Conservation (phyloP, 768 basidiomycete species). For the Kwoniella europaea region DNA sequence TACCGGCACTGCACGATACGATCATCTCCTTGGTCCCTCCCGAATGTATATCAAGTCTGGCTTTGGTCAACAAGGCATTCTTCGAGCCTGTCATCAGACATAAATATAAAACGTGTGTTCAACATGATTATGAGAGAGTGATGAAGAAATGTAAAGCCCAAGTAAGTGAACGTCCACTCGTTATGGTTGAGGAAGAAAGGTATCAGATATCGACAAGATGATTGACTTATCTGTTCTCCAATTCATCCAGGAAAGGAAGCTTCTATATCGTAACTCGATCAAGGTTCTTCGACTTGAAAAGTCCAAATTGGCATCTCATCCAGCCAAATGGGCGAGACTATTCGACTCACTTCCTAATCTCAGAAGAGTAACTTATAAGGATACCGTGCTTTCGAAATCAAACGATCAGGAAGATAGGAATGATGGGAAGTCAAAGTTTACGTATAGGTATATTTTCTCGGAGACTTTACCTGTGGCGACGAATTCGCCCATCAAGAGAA, state of each 20-base stretch:
- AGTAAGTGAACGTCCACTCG: not conserved
- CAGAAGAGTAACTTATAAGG: not conserved
- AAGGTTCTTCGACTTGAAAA: not conserved
- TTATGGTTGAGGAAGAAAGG: not conserved
- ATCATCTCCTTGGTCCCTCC: not conserved
- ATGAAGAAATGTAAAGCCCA: not conserved
- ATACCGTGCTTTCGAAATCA: not conserved
- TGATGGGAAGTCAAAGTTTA: not conserved
- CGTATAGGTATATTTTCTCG: not conserved
- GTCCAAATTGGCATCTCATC: not conserved
- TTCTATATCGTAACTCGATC: not conserved
- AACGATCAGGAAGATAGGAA: not conserved
- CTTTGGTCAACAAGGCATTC: not conserved
- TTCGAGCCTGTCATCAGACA: conserved; percentile 1
- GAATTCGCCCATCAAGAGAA: not conserved
- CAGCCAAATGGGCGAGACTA: not conserved
- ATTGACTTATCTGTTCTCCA: not conserved
- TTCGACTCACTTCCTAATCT: not conserved
- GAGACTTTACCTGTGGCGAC: not conserved
- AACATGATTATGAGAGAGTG: not conserved
- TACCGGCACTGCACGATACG: not conserved
- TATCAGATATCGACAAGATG: no score
- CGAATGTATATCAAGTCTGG: not conserved
- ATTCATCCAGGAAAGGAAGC: not conserved
- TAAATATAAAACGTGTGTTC: not conserved